Evolutionary conservation across 2,329 filamentous ascomycete genomes (phyloP).

Genomic region (Exophiala sp.): DNA sequence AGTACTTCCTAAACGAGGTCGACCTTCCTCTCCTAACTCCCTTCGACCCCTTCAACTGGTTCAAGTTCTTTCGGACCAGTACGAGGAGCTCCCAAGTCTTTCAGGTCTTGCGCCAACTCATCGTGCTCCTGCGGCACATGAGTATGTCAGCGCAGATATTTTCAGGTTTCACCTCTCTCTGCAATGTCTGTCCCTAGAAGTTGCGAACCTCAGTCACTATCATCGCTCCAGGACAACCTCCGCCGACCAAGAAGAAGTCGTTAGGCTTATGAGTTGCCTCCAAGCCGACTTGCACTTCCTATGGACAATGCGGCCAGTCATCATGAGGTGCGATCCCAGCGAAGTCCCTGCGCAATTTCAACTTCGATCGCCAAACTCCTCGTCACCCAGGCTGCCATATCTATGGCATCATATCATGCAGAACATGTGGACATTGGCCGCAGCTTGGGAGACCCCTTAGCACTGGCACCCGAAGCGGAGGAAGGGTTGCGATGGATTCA

Average conservation of each 20-base stretch:
- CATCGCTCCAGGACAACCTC: background rate
- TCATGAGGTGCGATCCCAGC: background rate
- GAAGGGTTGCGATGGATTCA: background rate
- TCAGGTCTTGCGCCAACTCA: background rate
- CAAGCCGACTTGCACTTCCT: background rate
- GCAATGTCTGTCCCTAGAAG: background rate
- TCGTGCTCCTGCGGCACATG: background rate
- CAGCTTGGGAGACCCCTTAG: too few relatives aligned
- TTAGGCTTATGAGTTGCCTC: background rate
- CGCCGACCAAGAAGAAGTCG: conserved; percentile 6
- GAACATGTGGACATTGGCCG: background rate
- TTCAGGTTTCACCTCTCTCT: background rate
- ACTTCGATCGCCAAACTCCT: background rate
- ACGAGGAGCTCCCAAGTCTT: background rate
- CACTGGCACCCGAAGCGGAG: too few relatives aligned
- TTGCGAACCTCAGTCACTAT: background rate
- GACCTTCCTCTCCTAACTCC: background rate
- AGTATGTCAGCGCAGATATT: background rate
- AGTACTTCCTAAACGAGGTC: conserved; percentile 5
- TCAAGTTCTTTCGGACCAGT: background rate
- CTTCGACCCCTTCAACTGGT: conserved; percentile 5
- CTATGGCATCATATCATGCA: background rate
- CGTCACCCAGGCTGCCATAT: background rate
- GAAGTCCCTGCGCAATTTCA: background rate
- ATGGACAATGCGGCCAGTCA: background rate